Evolutionary conservation across 225 moss, liverwort and hornwort genomes (phyloP), one percentile per base, ranked within the genome.

Genomic region (Takakia lepidozioides): DNA sequence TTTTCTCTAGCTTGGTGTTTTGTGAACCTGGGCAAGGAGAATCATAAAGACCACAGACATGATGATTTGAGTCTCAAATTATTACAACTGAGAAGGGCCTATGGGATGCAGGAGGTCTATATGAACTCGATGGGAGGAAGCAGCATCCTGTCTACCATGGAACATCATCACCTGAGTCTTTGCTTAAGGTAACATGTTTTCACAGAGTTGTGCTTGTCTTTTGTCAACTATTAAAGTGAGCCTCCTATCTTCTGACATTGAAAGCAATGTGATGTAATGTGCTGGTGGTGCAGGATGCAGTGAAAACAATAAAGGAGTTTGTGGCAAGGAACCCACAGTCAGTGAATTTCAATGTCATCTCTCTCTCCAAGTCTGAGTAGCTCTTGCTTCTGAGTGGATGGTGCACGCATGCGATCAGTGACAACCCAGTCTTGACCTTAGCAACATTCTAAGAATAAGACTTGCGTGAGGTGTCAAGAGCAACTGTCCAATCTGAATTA

Each of bases 281-380:
- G n/a, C n/a, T n/a, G n/a, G n/a, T n/a, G n/a, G 54, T 67, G 74
- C 88, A 93, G 88, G 85, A 93, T 66, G 59, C 83, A 24, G 73
- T 78, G 57, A 88, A 58, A 40, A 63, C 77, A 35, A 72, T 84
- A 56, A 69, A 82, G 69, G 84, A 67, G 2, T 82, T 85, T 25
- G 55, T 83, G 15, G 77, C 70, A 52, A 72, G 70, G 59, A 85
- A 75, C 38, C 82, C 92, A 5, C 82, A 73, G 27, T 87, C 80
- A 1, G 69, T 76, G 27, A 83, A 80, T 46, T 92, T 87, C 52
- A 84, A 84, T 50, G 82, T 84, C 8, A 87, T 92, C 27, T 82
- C 78, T 11, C 73, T 88, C 54, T 69, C 72, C 34, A 80, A 72
- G 54, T 43, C 32, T n/a, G n/a, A n/a, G n/a, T n/a, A n/a, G n/a